Conservation (phyloP, 768 basidiomycete genomes). For the Pisolithus marmoratus region DNA sequence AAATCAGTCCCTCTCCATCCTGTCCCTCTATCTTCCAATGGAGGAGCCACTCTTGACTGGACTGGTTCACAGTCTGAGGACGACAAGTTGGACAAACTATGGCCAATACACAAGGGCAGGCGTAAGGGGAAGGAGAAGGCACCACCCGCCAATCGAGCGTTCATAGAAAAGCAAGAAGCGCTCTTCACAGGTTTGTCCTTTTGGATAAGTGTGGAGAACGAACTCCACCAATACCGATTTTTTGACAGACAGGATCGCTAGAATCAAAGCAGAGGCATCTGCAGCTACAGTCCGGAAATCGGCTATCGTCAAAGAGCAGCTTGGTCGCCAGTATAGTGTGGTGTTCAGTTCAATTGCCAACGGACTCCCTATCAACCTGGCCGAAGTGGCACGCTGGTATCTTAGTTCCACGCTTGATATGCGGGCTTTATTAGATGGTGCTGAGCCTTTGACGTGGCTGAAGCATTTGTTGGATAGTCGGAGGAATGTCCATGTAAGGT, state of each 20-base stretch:
- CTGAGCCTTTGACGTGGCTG: constrained; percentile 71
- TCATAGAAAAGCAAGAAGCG: constrained; percentile 56
- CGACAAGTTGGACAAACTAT: constrained; percentile 52
- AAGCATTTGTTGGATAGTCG: constrained; percentile 55
- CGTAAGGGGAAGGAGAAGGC: constrained; percentile 51
- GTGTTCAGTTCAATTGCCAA: constrained; percentile 36
- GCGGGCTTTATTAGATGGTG: constrained; percentile 49
- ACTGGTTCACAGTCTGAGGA: constrained; percentile 50
- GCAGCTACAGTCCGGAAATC: constrained; percentile 59
- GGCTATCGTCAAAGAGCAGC: constrained; percentile 56
- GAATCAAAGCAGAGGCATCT: constrained; percentile 45
- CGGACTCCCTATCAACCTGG: constrained; percentile 36
- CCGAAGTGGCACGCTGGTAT: constrained; percentile 57
- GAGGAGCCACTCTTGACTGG: constrained; percentile 73
- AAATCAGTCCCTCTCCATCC: constrained; percentile 48
- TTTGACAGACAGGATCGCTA: constrained; percentile 49
- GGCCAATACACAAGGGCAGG: constrained; percentile 50
- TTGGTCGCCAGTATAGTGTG: constrained; percentile 59
- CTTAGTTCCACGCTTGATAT: constrained; percentile 41
- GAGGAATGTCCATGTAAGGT: constrained; percentile 39
- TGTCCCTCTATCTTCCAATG: constrained; percentile 62
- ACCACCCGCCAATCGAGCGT: constrained; percentile 34
- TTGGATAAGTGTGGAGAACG: constrained; percentile 3
- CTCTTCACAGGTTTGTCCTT: constrained; percentile 47
- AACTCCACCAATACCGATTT: not conserved